phyloP scores from a whole-genome alignment of 129 eudicot genomes.

The Smallanthus sonchifolius region DNA sequence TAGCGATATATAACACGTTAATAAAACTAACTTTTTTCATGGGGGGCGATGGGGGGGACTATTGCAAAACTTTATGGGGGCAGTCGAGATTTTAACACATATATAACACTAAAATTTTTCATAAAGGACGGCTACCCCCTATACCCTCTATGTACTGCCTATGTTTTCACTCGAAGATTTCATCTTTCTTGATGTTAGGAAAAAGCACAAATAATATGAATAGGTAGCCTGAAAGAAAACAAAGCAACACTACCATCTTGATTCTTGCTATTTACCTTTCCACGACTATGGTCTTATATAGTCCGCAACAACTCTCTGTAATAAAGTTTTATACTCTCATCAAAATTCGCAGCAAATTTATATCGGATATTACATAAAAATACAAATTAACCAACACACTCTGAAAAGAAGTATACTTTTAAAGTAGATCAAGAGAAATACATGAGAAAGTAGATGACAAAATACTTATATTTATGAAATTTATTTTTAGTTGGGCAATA shows the following conservation, averaged over 20 bases:
- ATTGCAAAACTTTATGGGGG: too few species aligned
- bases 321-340: not conserved
- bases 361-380: not conserved
- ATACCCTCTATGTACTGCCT: too few species aligned
- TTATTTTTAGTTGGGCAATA: too few species aligned
- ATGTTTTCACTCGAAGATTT: conserved; percentile 17
- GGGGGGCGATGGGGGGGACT: too few species aligned
- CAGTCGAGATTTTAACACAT: not conserved
- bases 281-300: not conserved
- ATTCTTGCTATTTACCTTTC: conserved; percentile 1
- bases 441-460: too few species aligned
- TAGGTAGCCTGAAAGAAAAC: not conserved
- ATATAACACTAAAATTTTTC: too few species aligned
- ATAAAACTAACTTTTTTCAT: too few species aligned
- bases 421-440: not conserved
- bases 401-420: not conserved
- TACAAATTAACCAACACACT: not conserved
- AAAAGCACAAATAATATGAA: not conserved
- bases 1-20: too few species aligned
- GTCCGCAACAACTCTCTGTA: not conserved
- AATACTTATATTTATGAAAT: too few species aligned
- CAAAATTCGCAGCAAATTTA: not conserved
- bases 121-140: too few species aligned
- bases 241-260: conserved; percentile 1
- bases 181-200: conserved; percentile 18